Conservation (phyloP, 768 basidiomycete genomes). For the Suillus clintonianus region DNA sequence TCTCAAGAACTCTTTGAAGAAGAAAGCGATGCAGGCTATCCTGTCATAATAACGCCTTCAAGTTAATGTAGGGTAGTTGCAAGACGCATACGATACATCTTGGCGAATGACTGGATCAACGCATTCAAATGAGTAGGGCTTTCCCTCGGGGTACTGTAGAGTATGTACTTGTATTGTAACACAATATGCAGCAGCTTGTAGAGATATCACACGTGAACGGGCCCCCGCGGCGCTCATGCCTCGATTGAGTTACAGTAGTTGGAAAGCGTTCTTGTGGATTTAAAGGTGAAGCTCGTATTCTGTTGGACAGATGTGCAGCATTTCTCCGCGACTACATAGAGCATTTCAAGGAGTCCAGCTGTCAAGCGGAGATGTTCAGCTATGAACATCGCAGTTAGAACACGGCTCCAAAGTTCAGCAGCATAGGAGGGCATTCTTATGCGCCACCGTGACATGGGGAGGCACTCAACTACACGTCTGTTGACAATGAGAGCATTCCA, state of each 20-base stretch:
- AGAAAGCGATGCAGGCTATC: too few relatives aligned
- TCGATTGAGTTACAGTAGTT: not conserved
- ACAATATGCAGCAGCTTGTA: not conserved
- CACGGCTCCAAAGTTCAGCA: constrained; percentile 42
- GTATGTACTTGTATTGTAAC: not conserved
- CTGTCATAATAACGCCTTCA: too few relatives aligned
- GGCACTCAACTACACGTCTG: constrained; percentile 53
- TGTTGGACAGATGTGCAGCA: not conserved
- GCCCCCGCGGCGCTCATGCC: not conserved
- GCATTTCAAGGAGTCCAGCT: not conserved
- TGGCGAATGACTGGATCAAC: too few relatives aligned
- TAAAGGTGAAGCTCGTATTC: not conserved
- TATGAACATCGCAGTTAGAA: not conserved
- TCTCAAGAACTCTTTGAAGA: too few relatives aligned
- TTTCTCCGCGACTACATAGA: too few relatives aligned
- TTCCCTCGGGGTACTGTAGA: not conserved
- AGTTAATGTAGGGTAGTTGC: too few relatives aligned
- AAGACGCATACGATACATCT: too few relatives aligned
- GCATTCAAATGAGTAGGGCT: too few relatives aligned
- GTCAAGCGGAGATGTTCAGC: not conserved
- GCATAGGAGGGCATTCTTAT: constrained; percentile 51
- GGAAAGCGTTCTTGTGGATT: not conserved
- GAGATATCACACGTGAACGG: not conserved
- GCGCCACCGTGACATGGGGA: constrained; percentile 88
- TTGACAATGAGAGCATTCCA: constrained; percentile 49